A percentile compares a stretch with the other conserved stretches of the same genome.
These are phyloP conservation scores for Trichoderma simmonsii DNA, from an alignment of 2,329 filamentous ascomycete genomes.

Conservation along the genomic window DNA sequence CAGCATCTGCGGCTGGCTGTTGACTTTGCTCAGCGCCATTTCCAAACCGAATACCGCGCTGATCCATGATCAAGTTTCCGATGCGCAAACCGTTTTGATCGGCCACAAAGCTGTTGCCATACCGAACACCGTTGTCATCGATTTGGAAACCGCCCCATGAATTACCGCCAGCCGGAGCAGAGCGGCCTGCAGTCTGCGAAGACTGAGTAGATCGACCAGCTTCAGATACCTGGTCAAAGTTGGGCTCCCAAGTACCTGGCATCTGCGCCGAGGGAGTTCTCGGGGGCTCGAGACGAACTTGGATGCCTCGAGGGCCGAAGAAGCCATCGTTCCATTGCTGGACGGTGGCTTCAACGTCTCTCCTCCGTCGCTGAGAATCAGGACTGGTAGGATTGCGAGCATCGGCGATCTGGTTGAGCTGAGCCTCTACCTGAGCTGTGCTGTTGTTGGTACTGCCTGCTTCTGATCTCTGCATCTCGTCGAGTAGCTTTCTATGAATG, in stretches of 20 bases:
- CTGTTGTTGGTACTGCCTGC: constrained; percentile 30
- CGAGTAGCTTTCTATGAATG: constrained; percentile 47
- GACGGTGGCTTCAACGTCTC: constrained; percentile 41
- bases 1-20: neutral
- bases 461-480: constrained; percentile 34
- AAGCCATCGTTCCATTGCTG: constrained; percentile 57
- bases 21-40: neutral
- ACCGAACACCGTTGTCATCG: constrained; percentile 42
- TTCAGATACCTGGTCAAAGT: constrained; percentile 2
- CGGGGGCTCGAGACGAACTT: constrained; percentile 34
- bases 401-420: constrained; percentile 37
- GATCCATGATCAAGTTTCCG: constrained; percentile 42
- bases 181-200: neutral
- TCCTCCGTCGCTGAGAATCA: constrained; percentile 24
- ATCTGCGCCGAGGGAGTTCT: constrained; percentile 23
- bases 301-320: constrained; percentile 50
- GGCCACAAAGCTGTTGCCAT: constrained; percentile 43
- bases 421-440: constrained; percentile 37
- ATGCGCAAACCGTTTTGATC: constrained; percentile 46
- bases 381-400: constrained; percentile 15
- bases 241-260: constrained; percentile 27
- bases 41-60: constrained; percentile 35
- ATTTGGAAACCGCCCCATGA: constrained; percentile 38
- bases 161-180: constrained; percentile 2
- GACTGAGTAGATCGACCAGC: neutral